These are phyloP conservation scores for Cutaneotrichosporon cavernicola DNA, from an alignment of 1,284 basidiomycete genomes.

Conservation along the genomic window DNA sequence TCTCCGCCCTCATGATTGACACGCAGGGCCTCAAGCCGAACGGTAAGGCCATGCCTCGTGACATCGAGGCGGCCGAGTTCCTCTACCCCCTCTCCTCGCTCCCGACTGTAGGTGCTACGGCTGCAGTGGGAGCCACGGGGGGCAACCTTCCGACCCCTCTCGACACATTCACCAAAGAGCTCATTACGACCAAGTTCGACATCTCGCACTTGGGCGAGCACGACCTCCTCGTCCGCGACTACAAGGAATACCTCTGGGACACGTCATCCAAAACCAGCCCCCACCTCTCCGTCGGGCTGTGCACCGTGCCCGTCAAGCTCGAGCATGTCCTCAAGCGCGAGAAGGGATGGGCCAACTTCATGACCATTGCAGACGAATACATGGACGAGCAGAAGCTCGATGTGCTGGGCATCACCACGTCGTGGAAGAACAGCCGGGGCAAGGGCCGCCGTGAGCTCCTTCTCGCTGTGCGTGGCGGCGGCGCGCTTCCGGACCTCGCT, in stretches of 20 bases:
- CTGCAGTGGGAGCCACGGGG: not conserved
- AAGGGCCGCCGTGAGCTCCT: constrained; percentile 69
- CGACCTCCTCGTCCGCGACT: constrained; percentile 84
- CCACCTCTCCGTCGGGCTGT: constrained; percentile 62
- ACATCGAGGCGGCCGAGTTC: constrained; percentile 63
- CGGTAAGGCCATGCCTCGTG: constrained; percentile 69
- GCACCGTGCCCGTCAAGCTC: constrained; percentile 73
- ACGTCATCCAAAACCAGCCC: constrained; percentile 46
- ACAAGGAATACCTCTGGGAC: constrained; percentile 74
- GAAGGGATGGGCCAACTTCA: constrained; percentile 54
- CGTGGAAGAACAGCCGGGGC: constrained; percentile 58
- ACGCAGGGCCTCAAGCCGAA: constrained; percentile 70
- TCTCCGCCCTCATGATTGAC: constrained; percentile 77
- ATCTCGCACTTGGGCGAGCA: constrained; percentile 67
- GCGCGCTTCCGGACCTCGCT: constrained; percentile 23
- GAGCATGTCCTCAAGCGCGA: constrained; percentile 58
- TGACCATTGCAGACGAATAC: constrained; percentile 61
- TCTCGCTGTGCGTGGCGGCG: constrained; percentile 59
- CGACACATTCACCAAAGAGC: constrained; percentile 56
- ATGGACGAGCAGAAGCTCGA: constrained; percentile 65
- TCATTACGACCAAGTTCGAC: constrained; percentile 66
- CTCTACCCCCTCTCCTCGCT: constrained; percentile 55
- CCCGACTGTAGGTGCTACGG: not conserved
- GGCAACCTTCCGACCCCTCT: constrained; percentile 32
- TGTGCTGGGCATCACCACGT: constrained; percentile 74